Base-by-base conservation (phyloP, 2,329 filamentous ascomycete species). In the Ascochyta rabiei region DNA sequence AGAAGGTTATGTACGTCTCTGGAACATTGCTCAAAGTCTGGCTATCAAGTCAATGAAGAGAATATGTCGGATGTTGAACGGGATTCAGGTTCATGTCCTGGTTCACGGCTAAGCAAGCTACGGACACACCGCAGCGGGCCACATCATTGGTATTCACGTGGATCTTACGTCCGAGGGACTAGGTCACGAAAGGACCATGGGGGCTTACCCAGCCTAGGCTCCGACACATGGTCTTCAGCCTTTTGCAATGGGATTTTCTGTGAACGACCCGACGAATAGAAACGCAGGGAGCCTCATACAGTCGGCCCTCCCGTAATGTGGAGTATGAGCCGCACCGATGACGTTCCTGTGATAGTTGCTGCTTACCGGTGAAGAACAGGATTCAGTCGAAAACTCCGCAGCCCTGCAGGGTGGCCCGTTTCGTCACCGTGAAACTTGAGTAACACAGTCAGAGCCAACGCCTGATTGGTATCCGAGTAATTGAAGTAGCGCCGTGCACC, bases 231-330 rank as follows among this genome's bases (percentile, higher is more conserved):
- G 48, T 26, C 47, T 56, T 47, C 39, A 56, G 53, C 47, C 42
- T 51, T 39, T 41, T 38, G 33, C 34, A 21, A 23, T 35, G 34
- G 18, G 13, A 45, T 30, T 24, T 16, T 44, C 31, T 35, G 9
- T 26, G 37, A 16, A 28, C 39, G 21, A 30, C 16, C 23, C 21
- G 15, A 39, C 21, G 26, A 54, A 40, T 19, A 28, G 46, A 37
- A 18, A 19, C 23, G n/a, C 43, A 42, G 21, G 31, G 48, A 54
- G 34, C 41, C 33, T 44, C 47, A 38, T 50, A 57, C 65, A 63
- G 58, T 71, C 70, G 70, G 68, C 58, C 53, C 42, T 67, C 48
- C 70, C 70, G 70, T 66, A 24, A 46, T 58, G 56, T 60, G 53
- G 56, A 62, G 48, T 47, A 43, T 43, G 48, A 45, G 24, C 53